phyloP scores from a whole-genome alignment of 2,329 filamentous ascomycete species.

The Verticillium alfalfae region DNA sequence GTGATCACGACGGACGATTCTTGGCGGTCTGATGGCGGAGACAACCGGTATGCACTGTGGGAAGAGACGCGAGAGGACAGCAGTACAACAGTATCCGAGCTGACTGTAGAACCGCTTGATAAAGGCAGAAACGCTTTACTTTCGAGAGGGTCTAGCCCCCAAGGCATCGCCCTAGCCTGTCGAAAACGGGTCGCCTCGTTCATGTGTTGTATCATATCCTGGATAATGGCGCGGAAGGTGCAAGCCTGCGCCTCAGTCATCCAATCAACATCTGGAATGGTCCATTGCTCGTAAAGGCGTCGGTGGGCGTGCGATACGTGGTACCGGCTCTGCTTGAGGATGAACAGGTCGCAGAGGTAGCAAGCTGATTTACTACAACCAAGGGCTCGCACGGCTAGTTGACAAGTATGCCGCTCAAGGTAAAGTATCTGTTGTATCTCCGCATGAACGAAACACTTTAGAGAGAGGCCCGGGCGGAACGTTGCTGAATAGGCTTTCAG shows the following conservation, averaged over 20 bases:
- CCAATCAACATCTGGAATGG: background rate
- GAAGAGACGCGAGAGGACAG: background rate
- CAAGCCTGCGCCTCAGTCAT: background rate
- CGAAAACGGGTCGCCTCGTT: background rate
- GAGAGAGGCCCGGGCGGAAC: background rate
- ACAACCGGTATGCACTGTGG: background rate
- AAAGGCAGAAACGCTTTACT: background rate
- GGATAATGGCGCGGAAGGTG: background rate
- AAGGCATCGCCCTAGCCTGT: background rate
- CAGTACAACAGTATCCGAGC: background rate
- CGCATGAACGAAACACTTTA: background rate
- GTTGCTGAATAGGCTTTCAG: background rate
- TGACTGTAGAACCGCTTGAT: background rate
- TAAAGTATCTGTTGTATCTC: slow-evolving; percentile 1
- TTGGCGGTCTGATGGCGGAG: background rate
- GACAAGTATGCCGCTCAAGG: background rate
- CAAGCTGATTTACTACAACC: slow-evolving; percentile 3
- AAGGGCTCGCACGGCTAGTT: background rate
- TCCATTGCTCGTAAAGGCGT: background rate
- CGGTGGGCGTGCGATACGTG: background rate
- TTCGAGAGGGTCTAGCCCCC: background rate
- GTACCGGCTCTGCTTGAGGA: background rate
- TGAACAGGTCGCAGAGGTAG: slow-evolving; percentile 2
- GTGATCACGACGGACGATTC: background rate
- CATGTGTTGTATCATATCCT: background rate